These are phyloP conservation scores for Trichoderma citrinoviride DNA, from an alignment of 2,329 filamentous ascomycete genomes.

Conservation along the genomic window DNA sequence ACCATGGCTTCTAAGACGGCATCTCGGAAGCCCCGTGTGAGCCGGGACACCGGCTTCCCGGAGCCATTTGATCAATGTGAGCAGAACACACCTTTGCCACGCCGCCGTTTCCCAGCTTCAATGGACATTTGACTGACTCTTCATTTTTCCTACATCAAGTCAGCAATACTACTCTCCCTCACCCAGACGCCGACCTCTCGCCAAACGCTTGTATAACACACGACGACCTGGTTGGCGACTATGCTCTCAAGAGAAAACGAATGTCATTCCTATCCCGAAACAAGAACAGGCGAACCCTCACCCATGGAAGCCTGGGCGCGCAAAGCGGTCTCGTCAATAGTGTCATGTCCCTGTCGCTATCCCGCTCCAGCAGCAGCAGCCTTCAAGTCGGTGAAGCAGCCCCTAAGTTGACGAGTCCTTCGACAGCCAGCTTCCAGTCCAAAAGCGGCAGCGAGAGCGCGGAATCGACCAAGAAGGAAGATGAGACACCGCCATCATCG, in stretches of 20 bases:
- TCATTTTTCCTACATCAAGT: constrained; percentile 32
- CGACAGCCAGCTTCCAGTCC: constrained; percentile 34
- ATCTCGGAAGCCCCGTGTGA: constrained; percentile 23
- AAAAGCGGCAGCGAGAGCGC: constrained; percentile 44
- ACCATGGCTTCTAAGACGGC: constrained; percentile 13
- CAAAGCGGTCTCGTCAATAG: constrained; percentile 36
- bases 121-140: neutral
- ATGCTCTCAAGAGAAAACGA: constrained; percentile 43
- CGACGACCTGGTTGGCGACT: constrained; percentile 49
- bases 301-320: constrained; percentile 45
- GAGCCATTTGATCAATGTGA: constrained; percentile 49
- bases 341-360: constrained; percentile 35
- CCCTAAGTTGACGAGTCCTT: constrained; percentile 28
- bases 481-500: constrained; percentile 39
- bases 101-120: neutral
- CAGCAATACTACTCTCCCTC: constrained; percentile 59
- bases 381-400: constrained; percentile 25
- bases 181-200: constrained; percentile 59
- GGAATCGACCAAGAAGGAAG: constrained; percentile 28
- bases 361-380: constrained; percentile 27
- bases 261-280: constrained; percentile 48
- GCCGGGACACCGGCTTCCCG: constrained; percentile 51
- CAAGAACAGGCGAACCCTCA: constrained; percentile 47
- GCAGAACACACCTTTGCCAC: constrained; percentile 25
- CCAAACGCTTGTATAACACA: constrained; percentile 56